phyloP scores from a whole-genome alignment of 2,329 filamentous ascomycete species.

The Monilinia fructigena region DNA sequence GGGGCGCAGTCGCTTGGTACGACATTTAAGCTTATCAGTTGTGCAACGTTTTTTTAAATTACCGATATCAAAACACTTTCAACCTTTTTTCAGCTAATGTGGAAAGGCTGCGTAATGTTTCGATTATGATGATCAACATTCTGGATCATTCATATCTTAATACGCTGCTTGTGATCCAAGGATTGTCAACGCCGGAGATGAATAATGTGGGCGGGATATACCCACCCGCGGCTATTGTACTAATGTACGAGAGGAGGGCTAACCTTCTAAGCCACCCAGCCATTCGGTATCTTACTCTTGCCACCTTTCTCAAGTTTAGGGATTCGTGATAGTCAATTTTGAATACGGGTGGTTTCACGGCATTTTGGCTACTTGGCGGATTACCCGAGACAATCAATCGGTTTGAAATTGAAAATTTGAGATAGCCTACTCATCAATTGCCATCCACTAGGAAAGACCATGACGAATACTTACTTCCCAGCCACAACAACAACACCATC shows the following conservation, averaged over 20 bases:
- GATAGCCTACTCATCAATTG: background rate
- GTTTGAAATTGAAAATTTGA: background rate
- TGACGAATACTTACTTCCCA: background rate
- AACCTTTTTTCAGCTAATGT: background rate
- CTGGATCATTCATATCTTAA: background rate
- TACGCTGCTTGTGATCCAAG: background rate
- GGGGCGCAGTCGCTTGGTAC: conserved; percentile 17
- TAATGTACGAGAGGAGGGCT: background rate
- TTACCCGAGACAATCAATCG: background rate
- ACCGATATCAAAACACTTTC: background rate
- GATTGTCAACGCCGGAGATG: background rate
- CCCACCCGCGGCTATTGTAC: background rate
- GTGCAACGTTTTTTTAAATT: background rate
- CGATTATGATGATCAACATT: background rate
- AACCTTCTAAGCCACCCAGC: background rate
- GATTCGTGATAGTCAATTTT: background rate
- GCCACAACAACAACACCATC: background rate
- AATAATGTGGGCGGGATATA: background rate
- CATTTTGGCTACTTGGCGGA: background rate
- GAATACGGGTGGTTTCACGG: background rate
- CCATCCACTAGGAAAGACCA: background rate
- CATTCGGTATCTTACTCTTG: background rate
- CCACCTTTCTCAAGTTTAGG: background rate
- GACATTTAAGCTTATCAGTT: conserved; percentile 7
- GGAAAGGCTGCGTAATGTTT: conserved; percentile 1